These are phyloP conservation scores for Austroboletus eburneus DNA, from an alignment of 768 basidiomycete genomes.

Conservation along the genomic window DNA sequence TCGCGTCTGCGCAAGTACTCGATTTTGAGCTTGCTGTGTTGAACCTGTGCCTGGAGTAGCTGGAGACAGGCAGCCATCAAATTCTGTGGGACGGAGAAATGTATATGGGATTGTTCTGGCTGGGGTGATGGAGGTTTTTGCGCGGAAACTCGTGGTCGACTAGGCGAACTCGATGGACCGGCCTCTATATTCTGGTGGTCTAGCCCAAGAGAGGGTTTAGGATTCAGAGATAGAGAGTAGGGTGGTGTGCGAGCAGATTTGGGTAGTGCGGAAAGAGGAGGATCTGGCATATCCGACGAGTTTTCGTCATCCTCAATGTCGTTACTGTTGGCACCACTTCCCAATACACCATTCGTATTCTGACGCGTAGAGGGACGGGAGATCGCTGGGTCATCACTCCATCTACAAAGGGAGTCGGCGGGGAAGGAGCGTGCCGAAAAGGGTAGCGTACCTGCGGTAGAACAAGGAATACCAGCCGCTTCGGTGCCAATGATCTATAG, in stretches of 20 bases:
- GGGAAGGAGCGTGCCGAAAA: neutral
- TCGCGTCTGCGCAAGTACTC: slow-evolving; percentile 65
- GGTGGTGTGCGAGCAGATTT: slow-evolving; percentile 19
- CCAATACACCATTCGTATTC: slow-evolving; percentile 25
- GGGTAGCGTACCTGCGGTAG: slow-evolving; percentile 50
- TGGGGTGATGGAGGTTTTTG: slow-evolving; percentile 14
- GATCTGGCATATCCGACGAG: slow-evolving; percentile 40
- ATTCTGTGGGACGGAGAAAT: slow-evolving; percentile 52
- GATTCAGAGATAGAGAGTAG: slow-evolving; percentile 17
- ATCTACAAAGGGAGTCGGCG: slow-evolving; percentile 35
- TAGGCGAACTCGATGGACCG: slow-evolving; percentile 17
- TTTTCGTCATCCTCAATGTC: slow-evolving; percentile 51
- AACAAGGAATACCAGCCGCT: slow-evolving; percentile 76
- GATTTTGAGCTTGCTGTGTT: slow-evolving; percentile 65
- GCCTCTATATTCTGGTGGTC: slow-evolving; percentile 19
- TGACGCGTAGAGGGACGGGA: slow-evolving; percentile 45
- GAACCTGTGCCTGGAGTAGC: slow-evolving; percentile 61
- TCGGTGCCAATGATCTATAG: slow-evolving; percentile 76
- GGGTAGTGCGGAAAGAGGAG: slow-evolving; percentile 28
- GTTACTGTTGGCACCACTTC: slow-evolving; percentile 36
- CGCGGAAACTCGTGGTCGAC: slow-evolving; percentile 9
- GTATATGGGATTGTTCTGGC: slow-evolving; percentile 41
- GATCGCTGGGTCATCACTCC: slow-evolving; percentile 63
- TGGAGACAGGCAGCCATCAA: slow-evolving; percentile 56
- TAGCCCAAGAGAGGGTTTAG: slow-evolving; percentile 9